phyloP scores from a whole-genome alignment of 2,329 filamentous ascomycete genomes.

The Ascochyta clinopodiicola region DNA sequence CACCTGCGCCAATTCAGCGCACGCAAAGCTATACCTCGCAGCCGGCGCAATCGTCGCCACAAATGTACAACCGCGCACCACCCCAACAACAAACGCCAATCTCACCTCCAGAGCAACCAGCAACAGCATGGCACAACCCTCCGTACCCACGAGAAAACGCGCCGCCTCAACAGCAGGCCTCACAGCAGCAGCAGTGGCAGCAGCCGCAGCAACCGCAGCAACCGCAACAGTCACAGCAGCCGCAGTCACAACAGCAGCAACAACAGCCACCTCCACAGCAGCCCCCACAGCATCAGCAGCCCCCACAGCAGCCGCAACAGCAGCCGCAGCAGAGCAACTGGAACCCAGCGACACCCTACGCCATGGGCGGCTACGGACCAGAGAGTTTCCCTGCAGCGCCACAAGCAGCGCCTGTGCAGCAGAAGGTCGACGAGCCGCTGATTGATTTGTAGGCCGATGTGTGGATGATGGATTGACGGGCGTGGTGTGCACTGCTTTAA shows the following conservation, averaged over 20 bases:
- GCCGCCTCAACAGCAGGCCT: conserved; percentile 24
- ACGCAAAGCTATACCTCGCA: conserved; percentile 41
- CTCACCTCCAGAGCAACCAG: conserved; percentile 40
- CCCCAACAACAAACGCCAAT: conserved; percentile 36
- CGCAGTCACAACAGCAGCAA: conserved; percentile 31
- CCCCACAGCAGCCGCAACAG: conserved; percentile 21
- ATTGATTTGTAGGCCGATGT: conserved; percentile 70
- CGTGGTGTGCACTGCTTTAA: background rate
- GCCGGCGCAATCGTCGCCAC: conserved; percentile 45
- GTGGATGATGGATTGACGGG: background rate
- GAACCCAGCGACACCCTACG: conserved; percentile 46
- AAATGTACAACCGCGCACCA: conserved; percentile 37
- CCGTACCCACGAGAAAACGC: conserved; percentile 42
- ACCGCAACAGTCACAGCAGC: conserved; percentile 18
- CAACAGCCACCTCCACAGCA: conserved; percentile 21
- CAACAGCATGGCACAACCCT: conserved; percentile 39
- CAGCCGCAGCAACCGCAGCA: conserved; percentile 16
- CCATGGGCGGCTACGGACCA: conserved; percentile 51
- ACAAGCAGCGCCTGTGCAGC: conserved; percentile 56
- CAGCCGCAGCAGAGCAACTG: conserved; percentile 43
- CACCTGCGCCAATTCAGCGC: conserved; percentile 36
- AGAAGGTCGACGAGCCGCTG: conserved; percentile 72
- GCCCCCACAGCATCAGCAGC: conserved; percentile 21
- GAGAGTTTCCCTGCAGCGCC: conserved; percentile 69
- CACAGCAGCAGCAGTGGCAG: conserved; percentile 18